Base-by-base conservation (phyloP, 2,329 filamentous ascomycete genomes). In the Fusarium neocosmosporiellum region DNA sequence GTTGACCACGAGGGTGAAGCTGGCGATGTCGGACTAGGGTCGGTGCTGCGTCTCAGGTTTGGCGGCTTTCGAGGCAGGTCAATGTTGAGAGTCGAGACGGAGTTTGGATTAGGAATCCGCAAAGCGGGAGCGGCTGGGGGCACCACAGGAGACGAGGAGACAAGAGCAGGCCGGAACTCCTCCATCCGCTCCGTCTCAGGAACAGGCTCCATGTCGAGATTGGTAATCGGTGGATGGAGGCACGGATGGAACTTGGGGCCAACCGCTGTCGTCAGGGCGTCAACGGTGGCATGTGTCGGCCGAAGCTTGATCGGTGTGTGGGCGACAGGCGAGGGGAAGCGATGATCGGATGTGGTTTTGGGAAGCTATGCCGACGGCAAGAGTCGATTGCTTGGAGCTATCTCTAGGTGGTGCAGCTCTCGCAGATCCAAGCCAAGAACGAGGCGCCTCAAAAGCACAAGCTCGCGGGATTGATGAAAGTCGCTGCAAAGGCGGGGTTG, bases 171-270 rank as follows among this genome's bases (percentile, higher is more conserved):
- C 70, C 86, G 87, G 78, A 92, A 92, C 80, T 89, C 89, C 84
- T 91, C 89, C 87, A 92, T 89, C 72, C 89, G 86, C 84, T 92
- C 89, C 58, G 90, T 90, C 84, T 92, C 90, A 74, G 90, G 90
- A 77, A 92, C 90, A 66, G 90, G 89, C 81, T 92, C 90, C 90
- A 92, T 92, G 75, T 76, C 81, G 80, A 69, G 65, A 67, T 75
- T 69, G 73, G 63, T 70, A 66, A 68, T 70, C 68, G 65, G 41
- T 43, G 20, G 24, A 58, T 69, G 66, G 70, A 65, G 63, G 63
- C 41, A 66, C 65, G 71, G 65, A 61, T 72, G 72, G 71, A 63
- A 72, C 62, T 59, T 73, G 62, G 59, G 65, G 63, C 68, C 69
- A 76, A 76, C 71, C 75, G 65, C 63, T 70, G 68, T 75, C 67